Evolutionary conservation across 108 stramenopile genomes (phyloP), one percentile per base, ranked within the genome.

Genomic region (Nitzschia putrida): DNA sequence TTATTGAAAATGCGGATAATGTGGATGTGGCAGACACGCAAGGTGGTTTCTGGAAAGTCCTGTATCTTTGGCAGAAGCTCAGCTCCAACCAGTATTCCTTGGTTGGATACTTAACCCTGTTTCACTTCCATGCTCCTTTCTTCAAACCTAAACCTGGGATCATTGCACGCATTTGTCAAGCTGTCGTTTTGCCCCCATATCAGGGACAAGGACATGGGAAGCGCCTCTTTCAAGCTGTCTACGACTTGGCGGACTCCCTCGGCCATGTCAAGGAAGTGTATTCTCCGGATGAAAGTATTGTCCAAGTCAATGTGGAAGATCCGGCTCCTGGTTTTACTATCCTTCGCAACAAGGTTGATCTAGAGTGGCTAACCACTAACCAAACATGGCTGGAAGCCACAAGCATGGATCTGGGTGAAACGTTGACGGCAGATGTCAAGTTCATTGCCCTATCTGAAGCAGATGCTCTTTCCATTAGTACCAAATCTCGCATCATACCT

Each of bases 121-220:
- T 83, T 80, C 83, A 85, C 57, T 86, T 95, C 56, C 63, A 79
- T 67, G 77, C 89, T 9, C 91, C 89, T 52, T 92, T 95, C 68
- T 69, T 70, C 59, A 92, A 88, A 71, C 93, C 93, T 7, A 61
- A 64, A 10, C 83, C 88, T 11, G 93, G 93, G 16, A 76, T 87
- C 40, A 70, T 95, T 29, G 64, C 83, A 51, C 80, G 86, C 11
- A 77, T 93, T 39, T 88, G 87, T 55, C 92, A 93, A 64, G 89
- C 82, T 1, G 55, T 93, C 57, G 58, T 90, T 14, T 70, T 93
- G 38, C 92, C 92, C 24, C 83, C 85, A 2, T 90, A 78, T 74
- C 92, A 93, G 79, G 68, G 88, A 14, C 69, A 72, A 53, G 92
- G 92, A n/a, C 92, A 93, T 77, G 92, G 92, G 25, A 80, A 69